phyloP scores from a whole-genome alignment of 768 basidiomycete genomes.

The Cyathus striatus region DNA sequence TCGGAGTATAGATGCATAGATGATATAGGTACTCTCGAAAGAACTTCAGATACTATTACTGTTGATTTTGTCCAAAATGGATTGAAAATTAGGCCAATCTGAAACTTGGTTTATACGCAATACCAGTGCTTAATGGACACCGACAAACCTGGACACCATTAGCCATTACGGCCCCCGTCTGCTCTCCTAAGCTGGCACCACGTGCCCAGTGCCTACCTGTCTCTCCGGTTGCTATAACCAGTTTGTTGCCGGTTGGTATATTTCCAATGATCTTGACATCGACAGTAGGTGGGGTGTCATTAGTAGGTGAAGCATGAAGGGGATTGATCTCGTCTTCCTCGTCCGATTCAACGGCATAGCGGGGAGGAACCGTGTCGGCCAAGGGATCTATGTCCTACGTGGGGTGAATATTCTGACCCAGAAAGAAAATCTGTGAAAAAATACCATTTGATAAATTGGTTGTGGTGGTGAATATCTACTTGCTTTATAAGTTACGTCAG shows the following conservation, averaged over 20 bases:
- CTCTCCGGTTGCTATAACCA: conserved; percentile 44
- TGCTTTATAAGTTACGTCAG: no score
- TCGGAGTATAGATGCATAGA: conserved; percentile 45
- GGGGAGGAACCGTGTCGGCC: conserved; percentile 50
- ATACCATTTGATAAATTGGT: no score
- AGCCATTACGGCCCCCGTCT: conserved; percentile 34
- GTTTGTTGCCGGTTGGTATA: conserved; percentile 14
- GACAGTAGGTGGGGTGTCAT: conserved; percentile 11
- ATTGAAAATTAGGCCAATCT: conserved; percentile 49
- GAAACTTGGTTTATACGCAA: neutral
- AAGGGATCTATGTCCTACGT: conserved; percentile 51
- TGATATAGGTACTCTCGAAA: conserved; percentile 42
- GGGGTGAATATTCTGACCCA: no score
- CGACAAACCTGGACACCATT: conserved; percentile 38
- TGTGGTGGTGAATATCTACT: no score
- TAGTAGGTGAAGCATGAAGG: conserved; percentile 14
- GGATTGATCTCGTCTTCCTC: conserved; percentile 62
- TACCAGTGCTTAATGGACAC: neutral
- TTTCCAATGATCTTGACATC: conserved; percentile 35
- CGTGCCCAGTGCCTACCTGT: conserved; percentile 45
- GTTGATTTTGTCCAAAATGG: conserved; percentile 42
- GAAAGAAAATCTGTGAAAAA: no score
- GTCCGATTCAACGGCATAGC: conserved; percentile 62
- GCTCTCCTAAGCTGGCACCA: conserved; percentile 48
- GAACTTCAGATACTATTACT: conserved; percentile 49